Base-by-base conservation (phyloP, 2,329 filamentous ascomycete species). In the Exophiala calicioides region DNA sequence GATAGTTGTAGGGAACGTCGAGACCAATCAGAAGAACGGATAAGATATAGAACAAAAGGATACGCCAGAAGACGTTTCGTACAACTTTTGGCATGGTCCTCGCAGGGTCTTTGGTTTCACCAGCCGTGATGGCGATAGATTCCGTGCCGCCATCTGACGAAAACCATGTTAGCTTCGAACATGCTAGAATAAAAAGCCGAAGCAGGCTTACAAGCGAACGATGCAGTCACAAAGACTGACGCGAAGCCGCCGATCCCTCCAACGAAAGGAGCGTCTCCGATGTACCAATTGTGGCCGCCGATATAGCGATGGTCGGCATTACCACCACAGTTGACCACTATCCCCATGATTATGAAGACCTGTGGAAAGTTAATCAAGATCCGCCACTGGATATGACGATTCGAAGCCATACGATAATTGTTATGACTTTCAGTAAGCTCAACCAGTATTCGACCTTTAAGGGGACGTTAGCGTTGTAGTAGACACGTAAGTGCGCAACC, bases 291-390 rank as follows among this genome's bases (percentile, higher is more conserved):
- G 27, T 49, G 57, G 34, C 59, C 55, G 9, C 66, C 68, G 10
- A 95, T 29, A 94, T 68, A 36, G 85, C 80, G 33, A 94, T 86
- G n/a, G n/a, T n/a, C n/a, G n/a, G n/a, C n/a, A n/a, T n/a, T n/a
- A n/a, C n/a, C n/a, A n/a, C n/a, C n/a, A n/a, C n/a, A n/a, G n/a
- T n/a, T n/a, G n/a, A n/a, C n/a, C n/a, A n/a, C n/a, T n/a, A n/a
- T n/a, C n/a, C n/a, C n/a, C n/a, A n/a, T n/a, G n/a, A n/a, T n/a
- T n/a, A n/a, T n/a, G n/a, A n/a, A n/a, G n/a, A n/a, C n/a, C n/a
- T n/a, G n/a, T n/a, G n/a, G n/a, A n/a, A n/a, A n/a, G n/a, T n/a
- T n/a, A n/a, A n/a, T n/a, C n/a, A n/a, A n/a, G n/a, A n/a, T n/a
- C n/a, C n/a, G n/a, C n/a, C n/a, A n/a, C n/a, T n/a, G n/a, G n/a